Evolutionary conservation across 768 basidiomycete genomes (phyloP), one percentile per base, ranked within the genome.

Genomic region (Coprinopsis sp.): DNA sequence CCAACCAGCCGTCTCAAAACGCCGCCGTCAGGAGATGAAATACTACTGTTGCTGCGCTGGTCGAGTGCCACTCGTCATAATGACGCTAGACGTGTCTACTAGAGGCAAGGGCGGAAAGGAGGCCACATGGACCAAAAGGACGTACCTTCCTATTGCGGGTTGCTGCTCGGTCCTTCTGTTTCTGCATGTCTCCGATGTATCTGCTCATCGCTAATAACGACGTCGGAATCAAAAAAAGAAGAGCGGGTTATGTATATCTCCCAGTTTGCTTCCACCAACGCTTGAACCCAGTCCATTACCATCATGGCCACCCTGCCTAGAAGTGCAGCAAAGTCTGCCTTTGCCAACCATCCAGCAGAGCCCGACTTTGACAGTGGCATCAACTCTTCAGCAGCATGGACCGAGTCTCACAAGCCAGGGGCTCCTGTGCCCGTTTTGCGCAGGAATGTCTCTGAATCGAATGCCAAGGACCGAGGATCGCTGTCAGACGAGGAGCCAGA

Each of bases 371-470:
- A 89, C 59, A 77, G 81, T 1, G 87, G 88, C 3, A 74, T 90
- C 61, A 88, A 90, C 64, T 73, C 84, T 10, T 89, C 88, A 1
- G 63, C 74, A 5, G 88, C 84, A 10, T 91, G 87, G 88, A 83
- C 85, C 19, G 82, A 78, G 48, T 28, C 50, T 51, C 5, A 59
- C 58, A 18, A 66, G 11, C 47, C 55, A 16, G 69, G 66, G 18
- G 31, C 50, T n/a, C 53, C 62, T 6, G 58, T 56, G 23, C 67
- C 25, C 5, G 12, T 64, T n/a, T 73, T 76, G 23, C 58, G 54
- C 39, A 52, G 52, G 31, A 58, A 51, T 28, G 66, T 78, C 18
- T 82, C 80, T 0, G 63, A 64, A 40, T 62, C 59, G 37, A 56
- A 60, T 40, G 44, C 51, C 11, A 51, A 45, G 6, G 23, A 19